Conservation (phyloP, 345 rosid genomes). For the Gossypioides kirkii region DNA sequence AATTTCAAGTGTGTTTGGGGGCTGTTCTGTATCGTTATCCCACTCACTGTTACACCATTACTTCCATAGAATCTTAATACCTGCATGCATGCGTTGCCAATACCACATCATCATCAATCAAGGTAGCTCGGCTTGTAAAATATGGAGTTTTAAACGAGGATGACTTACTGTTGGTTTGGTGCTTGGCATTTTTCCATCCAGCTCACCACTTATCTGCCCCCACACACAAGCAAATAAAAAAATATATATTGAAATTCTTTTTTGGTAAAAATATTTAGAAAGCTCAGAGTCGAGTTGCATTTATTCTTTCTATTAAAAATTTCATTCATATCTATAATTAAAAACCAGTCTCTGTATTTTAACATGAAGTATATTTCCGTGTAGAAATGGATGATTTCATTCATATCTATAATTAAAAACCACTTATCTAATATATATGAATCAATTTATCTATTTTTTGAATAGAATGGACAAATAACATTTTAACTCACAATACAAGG, state of each 20-base stretch:
- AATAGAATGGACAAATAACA: too few species aligned
- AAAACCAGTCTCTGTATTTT: too few species aligned
- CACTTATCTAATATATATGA: too few species aligned
- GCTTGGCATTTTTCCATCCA: slow-evolving; percentile 44
- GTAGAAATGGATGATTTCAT: too few species aligned
- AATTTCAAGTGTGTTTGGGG: slow-evolving; percentile 88
- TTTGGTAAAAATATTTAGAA: too few species aligned
- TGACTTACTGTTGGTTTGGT: slow-evolving; percentile 68
- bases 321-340: too few species aligned
- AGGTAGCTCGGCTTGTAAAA: not conserved
- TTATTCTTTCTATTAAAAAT: too few species aligned
- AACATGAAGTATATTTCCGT: too few species aligned
- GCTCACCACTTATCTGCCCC: slow-evolving; percentile 33
- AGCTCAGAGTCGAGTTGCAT: too few species aligned
- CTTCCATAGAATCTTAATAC: slow-evolving; percentile 85
- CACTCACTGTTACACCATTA: slow-evolving; percentile 52
- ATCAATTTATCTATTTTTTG: too few species aligned
- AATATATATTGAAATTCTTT: not conserved
- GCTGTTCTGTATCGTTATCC: slow-evolving; percentile 86
- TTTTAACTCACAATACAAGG: too few species aligned
- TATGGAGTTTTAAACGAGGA: not conserved
- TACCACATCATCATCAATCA: not conserved
- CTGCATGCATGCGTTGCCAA: slow-evolving; percentile 29
- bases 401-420: too few species aligned
- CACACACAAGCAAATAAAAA: not conserved